Evolutionary conservation across 139 green algal species (phyloP).

Genomic region (Auxenochlorella protothecoides): DNA sequence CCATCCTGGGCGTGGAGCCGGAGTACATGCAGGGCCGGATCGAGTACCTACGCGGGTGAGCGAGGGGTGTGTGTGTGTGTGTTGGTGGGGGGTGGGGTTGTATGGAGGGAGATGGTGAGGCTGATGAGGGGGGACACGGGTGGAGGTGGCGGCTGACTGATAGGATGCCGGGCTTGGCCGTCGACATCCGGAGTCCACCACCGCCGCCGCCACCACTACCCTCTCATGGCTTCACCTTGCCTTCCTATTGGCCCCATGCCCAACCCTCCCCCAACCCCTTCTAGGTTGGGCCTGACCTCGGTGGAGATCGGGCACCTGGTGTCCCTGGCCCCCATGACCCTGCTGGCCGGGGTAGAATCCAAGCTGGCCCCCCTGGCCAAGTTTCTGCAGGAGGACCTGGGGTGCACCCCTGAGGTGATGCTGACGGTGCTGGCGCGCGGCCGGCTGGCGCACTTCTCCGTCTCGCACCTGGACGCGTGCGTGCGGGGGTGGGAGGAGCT

Average conservation of each 20-base stretch:
- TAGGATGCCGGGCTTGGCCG: no score
- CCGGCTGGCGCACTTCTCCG: not conserved
- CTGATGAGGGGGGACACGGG: no score
- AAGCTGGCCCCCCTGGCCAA: not conserved
- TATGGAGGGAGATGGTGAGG: not conserved
- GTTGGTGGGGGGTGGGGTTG: not conserved
- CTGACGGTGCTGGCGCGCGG: slow-evolving; percentile 6
- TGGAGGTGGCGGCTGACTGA: no score
- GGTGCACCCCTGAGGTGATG: not conserved
- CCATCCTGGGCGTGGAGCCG: slow-evolving; percentile 12
- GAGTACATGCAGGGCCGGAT: slow-evolving; percentile 7
- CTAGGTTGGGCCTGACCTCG: not conserved
- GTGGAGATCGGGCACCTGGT: slow-evolving; percentile 3
- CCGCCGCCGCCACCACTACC: not conserved
- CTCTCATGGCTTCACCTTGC: not conserved
- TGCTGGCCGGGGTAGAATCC: not conserved
- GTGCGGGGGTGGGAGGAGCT: slow-evolving; percentile 8
- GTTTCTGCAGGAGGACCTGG: slow-evolving; percentile 3
- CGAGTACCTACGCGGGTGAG: not conserved
- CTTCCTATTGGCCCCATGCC: not conserved
- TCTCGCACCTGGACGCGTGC: not conserved
- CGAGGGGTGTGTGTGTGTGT: no score
- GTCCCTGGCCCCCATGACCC: not conserved
- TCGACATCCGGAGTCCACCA: not conserved
- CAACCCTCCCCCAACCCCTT: not conserved